A percentile compares a stretch with the other conserved stretches of the same genome.
Evolutionary conservation across 805 yeast genomes (phyloP).

Genomic region (Monosporozyma unispora): DNA sequence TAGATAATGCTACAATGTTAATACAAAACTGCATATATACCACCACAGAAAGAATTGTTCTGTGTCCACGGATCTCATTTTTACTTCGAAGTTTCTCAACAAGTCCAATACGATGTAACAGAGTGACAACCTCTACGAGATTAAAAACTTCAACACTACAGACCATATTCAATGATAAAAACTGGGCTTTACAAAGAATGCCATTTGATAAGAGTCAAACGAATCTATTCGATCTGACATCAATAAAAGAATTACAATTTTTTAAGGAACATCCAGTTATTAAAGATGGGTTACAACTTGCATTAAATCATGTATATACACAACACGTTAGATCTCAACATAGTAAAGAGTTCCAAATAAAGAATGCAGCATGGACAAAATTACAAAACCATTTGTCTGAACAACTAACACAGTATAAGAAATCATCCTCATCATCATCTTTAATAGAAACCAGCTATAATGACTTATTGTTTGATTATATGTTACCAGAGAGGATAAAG

Average conservation of each 20-base stretch:
- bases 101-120: not conserved
- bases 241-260: not conserved
- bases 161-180: conserved; percentile 1
- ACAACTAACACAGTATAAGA: conserved; percentile 1
- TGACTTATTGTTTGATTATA: not conserved
- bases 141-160: not conserved
- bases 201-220: not conserved
- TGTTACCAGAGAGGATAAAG: not conserved
- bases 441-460: not conserved
- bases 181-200: not conserved
- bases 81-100: not conserved
- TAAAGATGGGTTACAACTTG: not conserved
- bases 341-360: not conserved
- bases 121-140: not conserved
- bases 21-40: not conserved
- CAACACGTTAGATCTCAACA: not conserved
- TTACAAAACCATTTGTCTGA: conserved; percentile 7
- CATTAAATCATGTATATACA: not conserved
- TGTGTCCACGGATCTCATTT: not conserved
- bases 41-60: not conserved
- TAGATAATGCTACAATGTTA: not conserved
- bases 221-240: not conserved
- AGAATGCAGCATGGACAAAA: not conserved
- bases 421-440: too few species aligned
- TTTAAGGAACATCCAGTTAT: not conserved